Evolutionary conservation across 2,329 filamentous ascomycete genomes (phyloP), one percentile per base, ranked within the genome.

Genomic region (Cladosporium oxysporum): DNA sequence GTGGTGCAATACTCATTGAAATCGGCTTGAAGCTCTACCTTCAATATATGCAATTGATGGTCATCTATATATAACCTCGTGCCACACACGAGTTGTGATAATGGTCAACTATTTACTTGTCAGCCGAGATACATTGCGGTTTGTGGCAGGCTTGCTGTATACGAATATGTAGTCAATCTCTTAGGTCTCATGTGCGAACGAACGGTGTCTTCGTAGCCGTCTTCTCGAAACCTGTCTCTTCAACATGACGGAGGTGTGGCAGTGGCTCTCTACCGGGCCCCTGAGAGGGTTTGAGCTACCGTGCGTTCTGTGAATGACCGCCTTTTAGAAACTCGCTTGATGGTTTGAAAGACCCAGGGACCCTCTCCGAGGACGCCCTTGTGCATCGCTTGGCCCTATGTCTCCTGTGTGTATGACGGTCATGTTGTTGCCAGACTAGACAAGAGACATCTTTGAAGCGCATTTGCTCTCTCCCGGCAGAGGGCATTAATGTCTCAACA

Each of bases 1-100:
- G 10, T 73, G 67, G 68, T 47, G 41, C 18, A 21, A 21, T n/a
- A 21, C 8, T 47, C n/a, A 4, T 47, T 47, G 41, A 47, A 21
- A n/a, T 8, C 18, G 16, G 37, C 18, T n/a, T n/a, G 37, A 5
- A n/a, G 18, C 37, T n/a, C 7, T n/a, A n/a, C 41, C 41, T 47
- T 47, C 5, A 1, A 44, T 18, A 1, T 18, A 7, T 44, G 41
- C 5, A 47, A n/a, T 12, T 2, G 10, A 47, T 47, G 7, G 6
- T 47, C 41, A 10, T 23, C 7, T 47, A 2, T 10, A 21, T 47
- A 2, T 7, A 41, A 16, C 21, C 1, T 10, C n/a, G 18, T 23
- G 16, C 12, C 8, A 3, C n/a, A 47, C n/a, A 21, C n/a, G 3
- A 21, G 7, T 10, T 47, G n/a, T 21, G 3, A 4, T 10, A 4